Base-by-base conservation (phyloP, 306 rosid species). In the Lathyrus oleraceus region DNA sequence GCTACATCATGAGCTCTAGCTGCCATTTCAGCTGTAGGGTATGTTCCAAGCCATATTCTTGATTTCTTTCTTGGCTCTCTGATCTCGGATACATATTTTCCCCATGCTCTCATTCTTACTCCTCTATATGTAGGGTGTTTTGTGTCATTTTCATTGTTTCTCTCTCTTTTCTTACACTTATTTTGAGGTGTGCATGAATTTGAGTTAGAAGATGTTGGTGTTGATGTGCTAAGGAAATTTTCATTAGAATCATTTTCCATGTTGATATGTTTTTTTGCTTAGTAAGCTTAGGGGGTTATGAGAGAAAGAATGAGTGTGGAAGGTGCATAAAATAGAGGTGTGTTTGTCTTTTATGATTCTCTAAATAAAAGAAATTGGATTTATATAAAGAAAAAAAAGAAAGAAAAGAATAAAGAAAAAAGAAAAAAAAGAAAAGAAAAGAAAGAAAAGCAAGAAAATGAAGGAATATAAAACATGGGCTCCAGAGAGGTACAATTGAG, bases 1-100 rank as follows among this genome's bases (percentile, higher is more conserved):
- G 98, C 98, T 4, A 88, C 97, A 73, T 93, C 98, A 56, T 93
- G 98, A 5, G 98, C 98, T 73, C 96, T 78, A 2, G 98, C 98
- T 1, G 98, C 98, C 98, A 93, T 90, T 76, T 88, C 94, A 16
- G 98, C 84, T 0, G 90, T 90, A 0, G 91, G 85, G 74, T 88
- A 88, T 19, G 97, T 90, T 16, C 98, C 98, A 17, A 93, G 89
- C 98, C 98, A 93, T 69, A 93, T 93, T 56, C 98, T 85, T 1
- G 96, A 83, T 43, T 93, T 93, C 82, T 93, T 93, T 64, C 83
- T 88, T 4, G 98, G 98, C 82, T 93, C 97, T 0, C 98, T 87
- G 28, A 93, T 90, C 81, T 93, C 98, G 8, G 90, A 90, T 30
- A 93, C 98, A 91, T 91, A 93, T 79, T 88, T 93, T 0, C 97